Evolutionary conservation across 345 rosid species (phyloP), one percentile per base, ranked within the genome.

Genomic region (Cardiospermum halicacabum): DNA sequence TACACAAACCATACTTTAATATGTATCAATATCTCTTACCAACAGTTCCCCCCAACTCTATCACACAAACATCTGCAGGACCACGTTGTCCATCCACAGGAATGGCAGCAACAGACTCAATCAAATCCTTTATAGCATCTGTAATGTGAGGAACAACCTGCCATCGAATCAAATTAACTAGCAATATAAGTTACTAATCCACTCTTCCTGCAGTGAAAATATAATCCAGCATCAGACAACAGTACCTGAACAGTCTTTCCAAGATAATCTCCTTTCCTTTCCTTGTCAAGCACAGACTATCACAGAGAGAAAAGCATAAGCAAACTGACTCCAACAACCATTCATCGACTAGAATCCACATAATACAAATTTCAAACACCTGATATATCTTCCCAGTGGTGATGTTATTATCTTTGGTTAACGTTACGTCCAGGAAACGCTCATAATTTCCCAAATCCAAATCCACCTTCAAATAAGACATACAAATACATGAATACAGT

Each of bases 81-180:
- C 86, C 96, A 68, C 89, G 87, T 62, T 81, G 76, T 62, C 97
- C 99, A 83, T 94, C 99, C 36, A 94, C 97, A 40, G 97, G 97
- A 69, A 89, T 74, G 36, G 70, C 67, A 69, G 94, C 75, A 56
- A 87, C 94, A 5, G 81, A 72, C 67, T 87, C 80, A 65, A 94
- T 91, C 97, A 96, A 87, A 72, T 89, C 75, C 75, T 87, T 91
- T 62, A 94, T 87, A 55, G 99, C 99, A 74, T 91, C 91, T 34
- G 99, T 94, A 50, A 94, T 77, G 74, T 94, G 99, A 49, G 99
- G 99, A 77, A 94, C 99, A 56, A 90, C 97, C 98, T 92, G 67
- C 56, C 34, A 36, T 55, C 58, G 56, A 67, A 65, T 31, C 58
- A 70, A 64, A 68, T 50, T 37, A 0, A 43, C 34, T 15, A 48